Percentiles rank a stretch among this genome's conserved stretches.
These are phyloP conservation scores for Sporothrix brasiliensis DNA, from an alignment of 2,329 filamentous ascomycete genomes.

Conservation along the genomic window DNA sequence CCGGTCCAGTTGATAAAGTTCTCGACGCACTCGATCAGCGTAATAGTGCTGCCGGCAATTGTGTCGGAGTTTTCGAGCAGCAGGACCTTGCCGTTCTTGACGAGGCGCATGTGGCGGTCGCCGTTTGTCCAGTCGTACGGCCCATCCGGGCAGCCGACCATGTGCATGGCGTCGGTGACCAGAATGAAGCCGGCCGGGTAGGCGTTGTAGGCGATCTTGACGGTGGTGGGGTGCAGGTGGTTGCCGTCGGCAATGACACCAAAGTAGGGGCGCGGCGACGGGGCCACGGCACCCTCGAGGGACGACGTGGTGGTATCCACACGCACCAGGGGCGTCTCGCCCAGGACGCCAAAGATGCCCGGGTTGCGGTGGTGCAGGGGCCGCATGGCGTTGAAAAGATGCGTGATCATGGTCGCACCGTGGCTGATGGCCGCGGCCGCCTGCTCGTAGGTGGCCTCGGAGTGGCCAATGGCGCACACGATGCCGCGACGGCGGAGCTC, in stretches of 20 bases:
- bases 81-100: conserved; percentile 72
- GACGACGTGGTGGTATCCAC: conserved; percentile 34
- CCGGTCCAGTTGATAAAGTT: conserved; percentile 80
- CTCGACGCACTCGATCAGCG: conserved; percentile 78
- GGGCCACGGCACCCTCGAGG: conserved; percentile 34
- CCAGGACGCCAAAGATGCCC: conserved; percentile 83
- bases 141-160: conserved; percentile 82
- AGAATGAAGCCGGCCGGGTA: conserved; percentile 84
- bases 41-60: conserved; percentile 74
- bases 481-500: conserved; percentile 67
- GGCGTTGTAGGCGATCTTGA: conserved; percentile 86
- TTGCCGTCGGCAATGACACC: conserved; percentile 90
- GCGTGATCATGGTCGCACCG: conserved; percentile 86
- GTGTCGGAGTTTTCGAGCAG: conserved; percentile 76
- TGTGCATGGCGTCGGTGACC: conserved; percentile 89
- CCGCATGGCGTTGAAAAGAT: conserved; percentile 92
- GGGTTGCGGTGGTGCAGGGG: conserved; percentile 90
- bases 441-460: conserved; percentile 83
- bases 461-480: conserved; percentile 80
- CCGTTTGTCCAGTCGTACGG: conserved; percentile 84
- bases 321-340: conserved; percentile 49
- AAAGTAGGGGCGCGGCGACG: conserved; percentile 75
- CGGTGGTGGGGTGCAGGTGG: conserved; percentile 82
- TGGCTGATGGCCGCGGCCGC: conserved; percentile 70
- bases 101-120: conserved; percentile 58